Conservation (phyloP, 768 basidiomycete genomes). For the Auricularia auricula-judae region DNA sequence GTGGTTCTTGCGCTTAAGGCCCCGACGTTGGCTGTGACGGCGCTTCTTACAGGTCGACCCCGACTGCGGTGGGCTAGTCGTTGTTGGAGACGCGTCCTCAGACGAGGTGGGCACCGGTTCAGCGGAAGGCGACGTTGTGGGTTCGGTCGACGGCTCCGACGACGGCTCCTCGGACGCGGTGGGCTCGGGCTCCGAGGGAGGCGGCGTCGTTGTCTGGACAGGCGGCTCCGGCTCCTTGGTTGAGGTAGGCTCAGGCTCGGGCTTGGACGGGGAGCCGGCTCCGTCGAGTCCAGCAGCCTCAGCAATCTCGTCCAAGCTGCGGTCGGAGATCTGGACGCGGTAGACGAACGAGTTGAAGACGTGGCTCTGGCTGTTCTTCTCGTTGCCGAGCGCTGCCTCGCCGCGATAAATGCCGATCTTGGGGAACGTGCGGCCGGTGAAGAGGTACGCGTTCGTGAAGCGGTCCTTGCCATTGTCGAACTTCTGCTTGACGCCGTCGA, state of each 20-base stretch:
- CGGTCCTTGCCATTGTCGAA: not conserved
- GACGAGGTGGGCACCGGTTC: not conserved
- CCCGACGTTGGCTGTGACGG: too few relatives aligned
- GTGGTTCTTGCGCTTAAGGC: too few relatives aligned
- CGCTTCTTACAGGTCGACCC: too few relatives aligned
- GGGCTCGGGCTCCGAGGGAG: not conserved
- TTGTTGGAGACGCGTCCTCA: too few relatives aligned
- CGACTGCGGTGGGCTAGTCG: too few relatives aligned
- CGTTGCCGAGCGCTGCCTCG: not conserved
- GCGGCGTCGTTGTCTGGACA: not conserved
- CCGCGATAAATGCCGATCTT: slow-evolving; percentile 1
- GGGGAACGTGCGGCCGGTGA: not conserved
- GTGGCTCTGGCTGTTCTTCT: not conserved
- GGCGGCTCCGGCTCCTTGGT: not conserved
- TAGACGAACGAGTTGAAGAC: not conserved
- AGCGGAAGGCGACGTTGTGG: not conserved
- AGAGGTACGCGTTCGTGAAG: not conserved
- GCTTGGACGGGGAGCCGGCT: not conserved
- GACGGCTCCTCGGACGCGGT: not conserved
- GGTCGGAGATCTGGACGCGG: not conserved
- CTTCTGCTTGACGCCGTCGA: not conserved
- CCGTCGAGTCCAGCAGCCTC: not conserved
- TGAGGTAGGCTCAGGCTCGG: not conserved
- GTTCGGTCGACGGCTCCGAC: too few relatives aligned
- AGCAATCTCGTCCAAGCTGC: not conserved